phyloP scores from a whole-genome alignment of 129 eudicot genomes.

The Solidago caesia region DNA sequence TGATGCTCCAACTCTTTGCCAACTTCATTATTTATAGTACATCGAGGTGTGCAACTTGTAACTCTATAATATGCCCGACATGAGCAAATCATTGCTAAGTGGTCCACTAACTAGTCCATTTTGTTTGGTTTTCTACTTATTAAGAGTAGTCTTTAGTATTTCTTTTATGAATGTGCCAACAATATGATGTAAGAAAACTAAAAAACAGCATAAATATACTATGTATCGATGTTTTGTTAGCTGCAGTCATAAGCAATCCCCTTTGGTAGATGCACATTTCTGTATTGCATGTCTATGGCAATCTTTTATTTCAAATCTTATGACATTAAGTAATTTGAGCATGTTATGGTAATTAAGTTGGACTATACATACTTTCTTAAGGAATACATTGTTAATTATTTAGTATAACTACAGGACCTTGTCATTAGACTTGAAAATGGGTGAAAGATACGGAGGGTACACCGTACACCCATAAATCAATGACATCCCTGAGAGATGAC shows the following conservation, averaged over 20 bases:
- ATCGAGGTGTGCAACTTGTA: slow-evolving; percentile 23
- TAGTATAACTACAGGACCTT: too few species aligned
- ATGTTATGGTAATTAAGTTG: slow-evolving; percentile 16
- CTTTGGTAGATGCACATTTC: background rate
- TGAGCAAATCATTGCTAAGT: slow-evolving; percentile 6
- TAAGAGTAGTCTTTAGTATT: background rate
- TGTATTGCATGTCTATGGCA: slow-evolving; percentile 3
- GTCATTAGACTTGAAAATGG: too few species aligned
- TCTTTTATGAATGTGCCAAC: background rate
- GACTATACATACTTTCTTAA: background rate
- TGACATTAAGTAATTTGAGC: slow-evolving; percentile 13
- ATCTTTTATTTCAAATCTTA: slow-evolving; percentile 6
- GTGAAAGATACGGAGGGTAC: too few species aligned
- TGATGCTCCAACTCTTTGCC: slow-evolving; percentile 31
- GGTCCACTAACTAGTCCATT: slow-evolving; percentile 6
- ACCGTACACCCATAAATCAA: too few species aligned
- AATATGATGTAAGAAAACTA: too few species aligned
- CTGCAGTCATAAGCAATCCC: background rate
- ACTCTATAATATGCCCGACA: background rate
- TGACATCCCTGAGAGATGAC: too few species aligned
- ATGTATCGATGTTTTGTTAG: background rate
- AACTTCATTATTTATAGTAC: slow-evolving; percentile 50
- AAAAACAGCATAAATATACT: background rate
- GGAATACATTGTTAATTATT: too few species aligned
- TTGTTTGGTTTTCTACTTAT: background rate